Base-by-base conservation (phyloP, 1,139 yeast genomes). In the Sugiyamaella grinbergsii region DNA sequence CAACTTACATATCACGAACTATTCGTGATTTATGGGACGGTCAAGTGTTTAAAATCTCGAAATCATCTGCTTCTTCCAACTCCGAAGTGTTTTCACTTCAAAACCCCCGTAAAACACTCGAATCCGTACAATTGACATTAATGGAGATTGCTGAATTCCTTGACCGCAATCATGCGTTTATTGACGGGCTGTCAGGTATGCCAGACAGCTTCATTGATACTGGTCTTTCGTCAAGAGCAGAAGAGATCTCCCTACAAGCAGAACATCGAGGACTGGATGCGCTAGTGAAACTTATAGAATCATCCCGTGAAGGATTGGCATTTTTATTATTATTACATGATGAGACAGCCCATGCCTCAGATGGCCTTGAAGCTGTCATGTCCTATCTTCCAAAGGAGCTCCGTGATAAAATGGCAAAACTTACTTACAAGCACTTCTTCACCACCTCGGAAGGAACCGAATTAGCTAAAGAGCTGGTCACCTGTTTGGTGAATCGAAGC, bases 201-300 rank as follows among this genome's bases (percentile, higher is more conserved):
- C 70, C 71, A 1, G 67, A 66, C 26, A 58, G 39, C 52, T 59
- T 29, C 57, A 60, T 47, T 42, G 41, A 37, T 18, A 19, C 33
- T 15, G 42, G 47, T 18, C 24, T 43, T 5, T 37, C 43, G 2
- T 37, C 49, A 24, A 31, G 49, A 38, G 49, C 24, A 5, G 49
- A 65, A 20, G 95, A 87, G 62, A 78, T 85, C 37, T 87, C 95
- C 42, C 74, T 85, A 57, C 91, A 94, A 68, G 96, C 96, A 1
- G 98, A 93, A 64, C 93, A 88, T 62, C 82, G 91, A 61, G 96
- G 96, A 7, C 80, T 93, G 59, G 83, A 85, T 26, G 82, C 97
- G 0, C 73, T 94, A 40, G 75, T 88, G 43, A 83, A 85, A 60
- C 79, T 93, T 5, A 78, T 91, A 53, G 81, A 79, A 55, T 83